A percentile compares a stretch with the other conserved stretches of the same genome.
phyloP scores from a whole-genome alignment of 1,284 basidiomycete genomes.

The Mycena citricolor region DNA sequence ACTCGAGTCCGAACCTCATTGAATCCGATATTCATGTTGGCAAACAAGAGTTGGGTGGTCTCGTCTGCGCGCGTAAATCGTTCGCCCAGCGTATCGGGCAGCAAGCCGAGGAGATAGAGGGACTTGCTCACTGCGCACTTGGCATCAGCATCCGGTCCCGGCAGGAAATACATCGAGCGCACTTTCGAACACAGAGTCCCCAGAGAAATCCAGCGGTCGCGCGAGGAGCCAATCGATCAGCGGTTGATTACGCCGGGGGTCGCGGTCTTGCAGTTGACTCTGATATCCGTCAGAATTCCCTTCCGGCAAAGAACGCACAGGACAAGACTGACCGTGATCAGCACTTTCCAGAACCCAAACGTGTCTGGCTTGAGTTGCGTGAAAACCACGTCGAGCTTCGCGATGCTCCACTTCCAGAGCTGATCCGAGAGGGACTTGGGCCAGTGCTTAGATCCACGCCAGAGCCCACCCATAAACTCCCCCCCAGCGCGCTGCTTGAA shows the following conservation, averaged over 20 bases:
- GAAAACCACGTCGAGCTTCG: slow-evolving; percentile 72
- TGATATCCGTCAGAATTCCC: slow-evolving; percentile 36
- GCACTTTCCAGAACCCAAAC: slow-evolving; percentile 68
- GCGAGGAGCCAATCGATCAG: slow-evolving; percentile 80
- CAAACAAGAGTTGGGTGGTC: slow-evolving; percentile 72
- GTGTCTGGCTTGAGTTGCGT: slow-evolving; percentile 85
- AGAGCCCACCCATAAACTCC: slow-evolving; percentile 79
- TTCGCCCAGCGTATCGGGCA: slow-evolving; percentile 58
- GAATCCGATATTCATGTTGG: slow-evolving; percentile 78
- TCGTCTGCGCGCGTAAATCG: slow-evolving; percentile 68
- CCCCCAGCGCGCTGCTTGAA: slow-evolving; percentile 87
- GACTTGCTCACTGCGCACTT: slow-evolving; percentile 64
- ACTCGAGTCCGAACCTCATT: slow-evolving; percentile 61
- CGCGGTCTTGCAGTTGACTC: slow-evolving; percentile 71
- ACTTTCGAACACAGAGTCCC: slow-evolving; percentile 78
- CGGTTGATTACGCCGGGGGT: slow-evolving; percentile 81
- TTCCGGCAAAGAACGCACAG: not conserved
- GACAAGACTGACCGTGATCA: slow-evolving; percentile 49
- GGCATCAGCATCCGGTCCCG: slow-evolving; percentile 15
- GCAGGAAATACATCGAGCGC: slow-evolving; percentile 29
- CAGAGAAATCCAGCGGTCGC: slow-evolving; percentile 79
- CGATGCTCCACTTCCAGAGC: slow-evolving; percentile 82
- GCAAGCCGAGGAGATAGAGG: slow-evolving; percentile 55
- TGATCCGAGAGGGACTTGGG: slow-evolving; percentile 52
- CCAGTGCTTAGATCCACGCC: slow-evolving; percentile 93